phyloP scores from a whole-genome alignment of 83 land plant species.

The Thuja plicata region DNA sequence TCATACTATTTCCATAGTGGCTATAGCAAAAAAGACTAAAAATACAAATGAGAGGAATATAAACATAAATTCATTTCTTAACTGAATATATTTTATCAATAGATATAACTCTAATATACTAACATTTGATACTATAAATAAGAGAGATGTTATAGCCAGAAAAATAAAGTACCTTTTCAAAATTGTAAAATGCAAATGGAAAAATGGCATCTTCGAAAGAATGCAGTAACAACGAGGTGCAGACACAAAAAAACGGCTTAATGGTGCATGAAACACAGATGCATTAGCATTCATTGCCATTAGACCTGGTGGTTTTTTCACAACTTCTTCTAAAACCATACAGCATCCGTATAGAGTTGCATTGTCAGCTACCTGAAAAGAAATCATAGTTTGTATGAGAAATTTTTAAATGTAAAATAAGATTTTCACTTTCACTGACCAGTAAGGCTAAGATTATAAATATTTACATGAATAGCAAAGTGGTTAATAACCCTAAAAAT shows the following conservation, averaged over 20 bases:
- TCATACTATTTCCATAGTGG: background rate
- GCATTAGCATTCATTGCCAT: constrained; percentile 48
- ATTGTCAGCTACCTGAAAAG: constrained; percentile 65
- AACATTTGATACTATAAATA: background rate
- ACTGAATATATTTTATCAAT: background rate
- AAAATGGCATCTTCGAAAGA: constrained; percentile 68
- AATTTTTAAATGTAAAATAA: background rate
- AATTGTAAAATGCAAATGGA: constrained; percentile 68
- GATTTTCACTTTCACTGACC: background rate
- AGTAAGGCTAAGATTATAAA: background rate
- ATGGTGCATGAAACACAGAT: constrained; percentile 15
- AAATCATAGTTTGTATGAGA: background rate
- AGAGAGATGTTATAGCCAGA: background rate
- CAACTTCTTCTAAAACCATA: constrained; percentile 60
- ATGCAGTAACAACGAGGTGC: constrained; percentile 74
- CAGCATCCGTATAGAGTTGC: constrained; percentile 77
- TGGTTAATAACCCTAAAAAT: background rate
- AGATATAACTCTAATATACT: background rate
- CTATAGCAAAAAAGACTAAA: background rate
- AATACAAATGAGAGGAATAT: background rate
- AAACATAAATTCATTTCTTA: background rate
- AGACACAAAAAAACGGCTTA: constrained; percentile 52
- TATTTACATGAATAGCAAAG: background rate
- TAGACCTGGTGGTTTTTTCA: constrained; percentile 58
- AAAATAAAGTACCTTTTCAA: constrained; percentile 43